Conservation (phyloP, 495 filamentous ascomycete genomes). For the Aspergillus incahuasiensis region DNA sequence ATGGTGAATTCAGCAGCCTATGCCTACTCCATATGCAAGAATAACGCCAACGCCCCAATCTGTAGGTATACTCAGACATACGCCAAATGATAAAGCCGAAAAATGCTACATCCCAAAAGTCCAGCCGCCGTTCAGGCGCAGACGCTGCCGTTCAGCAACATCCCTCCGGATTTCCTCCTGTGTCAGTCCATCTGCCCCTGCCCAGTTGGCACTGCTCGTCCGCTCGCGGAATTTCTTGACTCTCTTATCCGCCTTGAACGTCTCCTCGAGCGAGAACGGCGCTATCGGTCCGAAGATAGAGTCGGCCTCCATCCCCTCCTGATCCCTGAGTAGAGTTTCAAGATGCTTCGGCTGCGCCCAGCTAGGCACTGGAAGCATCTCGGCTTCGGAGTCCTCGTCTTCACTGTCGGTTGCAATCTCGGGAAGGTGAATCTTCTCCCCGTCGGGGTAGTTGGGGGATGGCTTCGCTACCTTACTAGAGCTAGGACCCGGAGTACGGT, state of each 20-base stretch:
- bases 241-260: slow-evolving; percentile 78
- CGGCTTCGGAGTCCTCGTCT: slow-evolving; percentile 66
- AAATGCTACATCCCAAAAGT: slow-evolving; percentile 40
- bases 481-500: slow-evolving; percentile 53
- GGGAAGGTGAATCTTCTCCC: slow-evolving; percentile 78
- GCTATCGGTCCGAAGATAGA: slow-evolving; percentile 84
- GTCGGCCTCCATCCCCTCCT: slow-evolving; percentile 82
- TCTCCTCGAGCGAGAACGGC: slow-evolving; percentile 87
- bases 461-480: slow-evolving; percentile 50
- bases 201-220: slow-evolving; percentile 92
- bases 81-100: slow-evolving; percentile 3
- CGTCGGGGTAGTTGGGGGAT: slow-evolving; percentile 73
- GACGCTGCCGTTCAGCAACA: slow-evolving; percentile 69
- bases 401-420: slow-evolving; percentile 87
- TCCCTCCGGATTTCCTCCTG: slow-evolving; percentile 83
- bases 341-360: slow-evolving; percentile 87
- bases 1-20: background rate
- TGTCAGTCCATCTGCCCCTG: slow-evolving; percentile 76
- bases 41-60: background rate
- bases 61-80: background rate
- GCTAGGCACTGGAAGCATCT: slow-evolving; percentile 57
- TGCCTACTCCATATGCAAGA: background rate
- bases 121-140: slow-evolving; percentile 85
- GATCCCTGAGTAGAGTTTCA: slow-evolving; percentile 58
- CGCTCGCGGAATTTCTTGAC: slow-evolving; percentile 79